Base-by-base conservation (phyloP, 1,284 basidiomycete species). In the Apiotrichum veenhuisii region DNA sequence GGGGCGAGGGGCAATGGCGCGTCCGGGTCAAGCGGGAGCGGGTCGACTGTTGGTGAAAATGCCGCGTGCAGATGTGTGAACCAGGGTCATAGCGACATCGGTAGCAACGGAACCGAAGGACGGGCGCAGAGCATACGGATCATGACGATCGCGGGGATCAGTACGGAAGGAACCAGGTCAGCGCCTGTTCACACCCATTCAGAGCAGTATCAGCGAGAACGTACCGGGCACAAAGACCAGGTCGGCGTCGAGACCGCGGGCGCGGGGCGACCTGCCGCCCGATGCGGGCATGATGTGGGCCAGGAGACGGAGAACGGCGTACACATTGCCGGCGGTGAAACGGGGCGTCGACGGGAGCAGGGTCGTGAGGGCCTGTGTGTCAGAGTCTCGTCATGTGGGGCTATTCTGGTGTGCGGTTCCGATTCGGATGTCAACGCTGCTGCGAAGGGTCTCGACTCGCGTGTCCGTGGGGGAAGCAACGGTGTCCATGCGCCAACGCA, bases 151-250 rank as follows among this genome's bases (percentile, higher is more conserved):
- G n/a, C n/a, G n/a, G n/a, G n/a, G n/a, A n/a, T n/a, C n/a, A 14
- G 36, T 15, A 10, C 20, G 22, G n/a, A 11, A 41, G n/a, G n/a
- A 11, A 10, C 40, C 10, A 10, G n/a, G 40, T 41, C 40, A 41
- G 40, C 40, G 8, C 11, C 17, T 4, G 36, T 37, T n/a, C n/a
- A 3, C 40, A 22, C 40, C 5, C 20, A n/a, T n/a, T n/a, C n/a
- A n/a, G n/a, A n/a, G 10, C 11, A 10, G 10, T 20, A 11, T 8
- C 20, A 8, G 17, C 15, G 38, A 23, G 11, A 1, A 41, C 26
- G 25, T 18, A 64, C 63, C 55, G 11, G 63, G 58, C 26, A 63
- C 58, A 42, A 65, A 65, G 22, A 62, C 58, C 14, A 65, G 52
- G 22, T 62, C 63, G 22, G 37, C 23, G 33, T 62, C 60, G 5